Evolutionary conservation across 352 stramenopile genomes (phyloP), one percentile per base, ranked within the genome.

Genomic region (Globisporangium lucens): DNA sequence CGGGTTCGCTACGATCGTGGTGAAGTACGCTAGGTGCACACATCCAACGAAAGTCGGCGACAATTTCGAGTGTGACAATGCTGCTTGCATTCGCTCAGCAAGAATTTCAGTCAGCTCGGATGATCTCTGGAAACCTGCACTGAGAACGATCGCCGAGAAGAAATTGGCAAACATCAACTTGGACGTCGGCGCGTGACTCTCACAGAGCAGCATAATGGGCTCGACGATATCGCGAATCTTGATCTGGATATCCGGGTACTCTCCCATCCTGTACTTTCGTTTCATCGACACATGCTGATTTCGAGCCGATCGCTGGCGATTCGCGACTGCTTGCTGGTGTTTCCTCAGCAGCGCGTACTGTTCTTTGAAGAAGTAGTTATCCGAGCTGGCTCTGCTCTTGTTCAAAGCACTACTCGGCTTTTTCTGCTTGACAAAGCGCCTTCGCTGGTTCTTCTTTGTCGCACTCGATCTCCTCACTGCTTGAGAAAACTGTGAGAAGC

Each of bases 191-290:
- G 67, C 57, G 51, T 93, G 82, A 30, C 75, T 76, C 35, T 83
- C 73, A 35, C 83, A 93, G 0, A 95, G 68, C 9, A 69, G 69
- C 65, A 93, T 84, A 8, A 95, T 71, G 17, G 87, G 87, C 33
- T 81, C 70, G 46, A 93, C 38, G 52, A 95, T 79, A 65, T 95
- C 87, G 49, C 68, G 72, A 9, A 82, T 70, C 30, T 83, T 79
- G 66, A 95, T 93, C 52, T 93, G 77, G 66, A 95, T 95, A 53
- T 95, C 87, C 27, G 87, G 87, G 65, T 84, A 90, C 22, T 93
- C 82, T 1, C 87, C 87, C 12, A 76, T 61, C 5, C 87, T 76
- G 52, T 95, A 95, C 29, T 75, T 84, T n/a, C 87, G 71, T 58
- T 79, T 82, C 41, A 95, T 87, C 2, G 73, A 73, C 2, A 95